Evolutionary conservation across 306 rosid species (phyloP).

Genomic region (Calophaca sinica): DNA sequence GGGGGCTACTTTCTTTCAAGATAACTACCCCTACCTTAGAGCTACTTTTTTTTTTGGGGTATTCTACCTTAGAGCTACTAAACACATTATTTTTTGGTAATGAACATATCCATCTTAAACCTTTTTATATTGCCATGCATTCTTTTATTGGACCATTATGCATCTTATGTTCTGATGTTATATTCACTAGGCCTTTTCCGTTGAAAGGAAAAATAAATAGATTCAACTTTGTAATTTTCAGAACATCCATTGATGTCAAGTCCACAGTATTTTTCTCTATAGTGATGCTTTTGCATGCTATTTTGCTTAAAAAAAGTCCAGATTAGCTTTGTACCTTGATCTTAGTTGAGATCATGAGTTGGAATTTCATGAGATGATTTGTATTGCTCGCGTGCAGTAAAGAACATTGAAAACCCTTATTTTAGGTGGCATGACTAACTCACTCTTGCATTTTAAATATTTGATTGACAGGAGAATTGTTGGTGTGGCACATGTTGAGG

Average conservation of each 20-base stretch:
- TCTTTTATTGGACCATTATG: neutral
- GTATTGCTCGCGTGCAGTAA: neutral
- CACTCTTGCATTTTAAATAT: conserved; percentile 26
- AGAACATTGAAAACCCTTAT: neutral
- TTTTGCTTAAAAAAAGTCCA: too few species aligned
- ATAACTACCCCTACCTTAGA: neutral
- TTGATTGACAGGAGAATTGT: conserved; percentile 76
- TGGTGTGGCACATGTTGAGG: conserved; percentile 93
- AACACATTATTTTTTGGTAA: neutral
- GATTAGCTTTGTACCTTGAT: neutral
- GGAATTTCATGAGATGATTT: neutral
- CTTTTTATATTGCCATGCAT: neutral
- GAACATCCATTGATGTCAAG: too few species aligned
- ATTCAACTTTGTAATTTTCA: too few species aligned
- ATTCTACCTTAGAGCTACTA: too few species aligned
- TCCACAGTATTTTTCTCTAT: too few species aligned
- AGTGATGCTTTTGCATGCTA: too few species aligned
- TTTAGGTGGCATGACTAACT: conserved; percentile 4
- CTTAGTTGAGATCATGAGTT: neutral
- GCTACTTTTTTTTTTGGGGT: neutral
- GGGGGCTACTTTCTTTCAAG: neutral
- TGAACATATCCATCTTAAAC: neutral
- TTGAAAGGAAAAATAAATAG: too few species aligned
- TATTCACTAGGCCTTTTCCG: neutral
- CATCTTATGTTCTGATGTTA: conserved; percentile 3